These are phyloP conservation scores for Penicillium roqueforti DNA, from an alignment of 495 filamentous ascomycete genomes.

Conservation along the genomic window DNA sequence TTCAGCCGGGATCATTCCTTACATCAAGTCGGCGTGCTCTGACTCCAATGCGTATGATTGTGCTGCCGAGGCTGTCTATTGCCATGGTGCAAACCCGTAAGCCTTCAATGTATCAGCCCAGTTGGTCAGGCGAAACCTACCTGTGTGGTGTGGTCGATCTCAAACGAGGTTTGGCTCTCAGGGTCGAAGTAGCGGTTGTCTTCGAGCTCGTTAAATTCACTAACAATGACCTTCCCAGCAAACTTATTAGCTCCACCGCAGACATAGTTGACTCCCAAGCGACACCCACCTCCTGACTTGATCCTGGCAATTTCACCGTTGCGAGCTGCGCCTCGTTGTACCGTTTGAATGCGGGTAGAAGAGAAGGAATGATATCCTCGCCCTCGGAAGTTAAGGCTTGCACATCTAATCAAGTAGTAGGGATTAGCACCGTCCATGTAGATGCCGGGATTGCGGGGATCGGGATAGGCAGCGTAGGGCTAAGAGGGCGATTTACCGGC, in stretches of 20 bases:
- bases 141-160: conserved; percentile 80
- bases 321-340: conserved; percentile 95
- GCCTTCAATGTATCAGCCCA: background rate
- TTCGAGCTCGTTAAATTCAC: conserved; percentile 74
- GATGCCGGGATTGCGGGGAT: conserved; percentile 6
- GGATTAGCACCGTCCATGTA: conserved; percentile 14
- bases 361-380: conserved; percentile 60
- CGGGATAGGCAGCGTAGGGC: background rate
- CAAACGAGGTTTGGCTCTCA: conserved; percentile 79
- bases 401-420: conserved; percentile 59
- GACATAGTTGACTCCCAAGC: background rate
- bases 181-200: conserved; percentile 82
- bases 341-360: conserved; percentile 80
- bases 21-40: conserved; percentile 75
- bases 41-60: conserved; percentile 82
- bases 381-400: conserved; percentile 75
- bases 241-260: conserved; percentile 14
- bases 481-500: conserved; percentile 56
- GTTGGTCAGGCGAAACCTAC: conserved; percentile 31
- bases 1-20: conserved; percentile 14
- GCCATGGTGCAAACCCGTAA: conserved; percentile 1
- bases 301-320: conserved; percentile 81
- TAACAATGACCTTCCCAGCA: conserved; percentile 68
- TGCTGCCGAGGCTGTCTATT: conserved; percentile 73
- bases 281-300: conserved; percentile 62